Conservation (phyloP, 108 stramenopile genomes). For the Cyclotella choctawhatcheeana region DNA sequence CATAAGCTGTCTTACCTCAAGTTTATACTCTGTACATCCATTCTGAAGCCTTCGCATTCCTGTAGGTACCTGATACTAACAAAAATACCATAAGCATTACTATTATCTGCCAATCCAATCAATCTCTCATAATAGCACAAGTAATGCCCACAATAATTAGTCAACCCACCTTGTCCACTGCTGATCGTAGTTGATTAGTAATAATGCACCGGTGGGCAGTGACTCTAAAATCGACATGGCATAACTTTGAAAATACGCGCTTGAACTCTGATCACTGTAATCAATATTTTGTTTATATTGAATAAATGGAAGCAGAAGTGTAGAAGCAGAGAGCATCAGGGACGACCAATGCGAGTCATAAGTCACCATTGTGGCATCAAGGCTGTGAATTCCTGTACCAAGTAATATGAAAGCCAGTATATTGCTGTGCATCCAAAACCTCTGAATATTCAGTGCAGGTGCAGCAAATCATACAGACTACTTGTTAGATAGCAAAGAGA, state of each 20-base stretch:
- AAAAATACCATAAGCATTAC: too few relatives aligned
- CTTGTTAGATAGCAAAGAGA: not conserved
- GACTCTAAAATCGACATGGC: slow-evolving; percentile 66
- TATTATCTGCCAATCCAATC: too few relatives aligned
- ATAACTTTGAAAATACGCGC: slow-evolving; percentile 62
- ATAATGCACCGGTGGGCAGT: slow-evolving; percentile 59
- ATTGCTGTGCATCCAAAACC: slow-evolving; percentile 89
- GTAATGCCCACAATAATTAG: too few relatives aligned
- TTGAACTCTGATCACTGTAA: slow-evolving; percentile 39
- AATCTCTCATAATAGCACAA: too few relatives aligned
- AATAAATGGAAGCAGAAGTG: slow-evolving; percentile 24
- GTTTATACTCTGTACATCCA: slow-evolving; percentile 63
- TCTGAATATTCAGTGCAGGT: not conserved
- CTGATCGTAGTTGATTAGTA: slow-evolving; percentile 85
- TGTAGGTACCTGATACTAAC: slow-evolving; percentile 79
- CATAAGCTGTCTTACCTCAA: slow-evolving; percentile 42
- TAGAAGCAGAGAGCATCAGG: not conserved
- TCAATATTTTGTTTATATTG: slow-evolving; percentile 8
- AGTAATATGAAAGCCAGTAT: slow-evolving; percentile 52
- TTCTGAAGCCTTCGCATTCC: slow-evolving; percentile 70
- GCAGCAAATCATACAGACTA: too few relatives aligned
- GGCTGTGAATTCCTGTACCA: slow-evolving; percentile 38
- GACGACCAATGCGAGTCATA: not conserved
- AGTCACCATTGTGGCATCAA: not conserved
- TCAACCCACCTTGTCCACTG: slow-evolving; percentile 88